Percentiles rank a stretch among this genome's conserved stretches.
Conservation (phyloP, 208 protist species). For the Giardia duodenalis region DNA sequence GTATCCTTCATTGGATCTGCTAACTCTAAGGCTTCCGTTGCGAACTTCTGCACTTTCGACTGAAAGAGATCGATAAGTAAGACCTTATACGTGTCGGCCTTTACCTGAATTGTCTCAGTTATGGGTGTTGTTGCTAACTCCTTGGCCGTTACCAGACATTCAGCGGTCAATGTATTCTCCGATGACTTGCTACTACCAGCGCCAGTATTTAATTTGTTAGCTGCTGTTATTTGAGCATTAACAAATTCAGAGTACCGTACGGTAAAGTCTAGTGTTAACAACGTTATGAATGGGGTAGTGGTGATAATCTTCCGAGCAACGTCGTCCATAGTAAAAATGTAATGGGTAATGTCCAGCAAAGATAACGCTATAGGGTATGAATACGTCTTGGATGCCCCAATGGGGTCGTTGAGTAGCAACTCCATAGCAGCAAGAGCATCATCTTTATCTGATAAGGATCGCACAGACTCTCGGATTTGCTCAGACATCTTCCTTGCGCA, state of each 20-base stretch:
- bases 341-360: neutral
- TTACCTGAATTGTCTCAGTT: neutral
- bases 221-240: neutral
- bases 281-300: neutral
- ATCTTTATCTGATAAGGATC: too few relatives aligned
- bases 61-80: neutral
- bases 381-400: neutral
- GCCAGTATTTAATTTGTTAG: neutral
- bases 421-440: neutral
- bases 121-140: neutral
- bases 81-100: too few relatives aligned
- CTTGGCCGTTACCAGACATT: neutral
- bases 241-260: neutral
- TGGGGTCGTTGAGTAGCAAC: neutral
- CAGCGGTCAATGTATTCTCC: neutral
- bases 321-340: neutral
- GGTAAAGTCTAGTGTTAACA: neutral
- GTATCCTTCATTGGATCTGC: neutral
- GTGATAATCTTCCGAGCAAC: neutral
- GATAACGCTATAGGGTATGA: neutral
- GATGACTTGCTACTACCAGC: neutral
- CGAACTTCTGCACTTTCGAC: neutral
- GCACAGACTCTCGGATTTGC: neutral
- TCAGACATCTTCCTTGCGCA: neutral
- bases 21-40: neutral